Conservation (phyloP, 2,329 filamentous ascomycete species). For the Fusarium coicis region DNA sequence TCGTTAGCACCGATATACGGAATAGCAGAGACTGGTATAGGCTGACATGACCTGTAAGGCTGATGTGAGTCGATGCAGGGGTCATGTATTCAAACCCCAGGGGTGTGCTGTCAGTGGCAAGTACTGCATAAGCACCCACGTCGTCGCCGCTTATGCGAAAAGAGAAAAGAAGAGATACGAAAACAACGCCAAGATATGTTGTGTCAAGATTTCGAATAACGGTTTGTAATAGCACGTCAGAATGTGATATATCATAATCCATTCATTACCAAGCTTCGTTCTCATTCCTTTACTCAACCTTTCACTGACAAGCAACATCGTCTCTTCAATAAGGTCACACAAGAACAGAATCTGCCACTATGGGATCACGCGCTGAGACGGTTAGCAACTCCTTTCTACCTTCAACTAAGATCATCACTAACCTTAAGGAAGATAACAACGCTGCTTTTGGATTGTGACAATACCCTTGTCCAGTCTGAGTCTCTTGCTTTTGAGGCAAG, state of each 20-base stretch:
- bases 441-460: background rate
- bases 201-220: background rate
- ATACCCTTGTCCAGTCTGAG: background rate
- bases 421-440: background rate
- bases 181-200: no score
- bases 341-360: background rate
- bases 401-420: rapidly evolving
- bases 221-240: background rate
- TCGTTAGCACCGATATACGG: background rate
- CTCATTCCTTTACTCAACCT: rapidly evolving
- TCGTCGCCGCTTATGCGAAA: background rate
- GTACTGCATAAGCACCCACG: no score
- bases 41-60: background rate
- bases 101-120: background rate
- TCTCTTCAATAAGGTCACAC: no score
- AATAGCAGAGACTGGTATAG: background rate
- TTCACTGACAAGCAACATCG: background rate
- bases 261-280: background rate
- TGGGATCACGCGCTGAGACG: background rate
- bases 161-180: background rate
- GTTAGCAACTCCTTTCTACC: rapidly evolving
- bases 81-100: background rate
- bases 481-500: background rate
- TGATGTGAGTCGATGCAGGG: background rate
- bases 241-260: background rate